phyloP scores from a whole-genome alignment of 331 rosid species.

The Quercus lobata region DNA sequence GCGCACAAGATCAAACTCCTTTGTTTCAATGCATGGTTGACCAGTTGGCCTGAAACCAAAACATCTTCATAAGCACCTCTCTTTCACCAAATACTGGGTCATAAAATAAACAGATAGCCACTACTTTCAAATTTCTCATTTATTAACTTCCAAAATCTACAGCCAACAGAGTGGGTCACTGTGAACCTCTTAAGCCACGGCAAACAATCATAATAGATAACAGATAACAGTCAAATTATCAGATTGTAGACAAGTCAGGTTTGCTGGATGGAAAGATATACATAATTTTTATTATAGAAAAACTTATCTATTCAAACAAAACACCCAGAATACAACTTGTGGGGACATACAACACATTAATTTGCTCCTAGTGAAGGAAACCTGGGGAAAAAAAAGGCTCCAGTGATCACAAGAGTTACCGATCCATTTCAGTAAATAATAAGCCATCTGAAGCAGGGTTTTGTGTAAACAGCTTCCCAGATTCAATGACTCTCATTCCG shows the following conservation, averaged over 20 bases:
- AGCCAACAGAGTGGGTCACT: neutral
- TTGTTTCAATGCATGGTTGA: conserved; percentile 80
- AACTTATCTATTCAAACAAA: neutral
- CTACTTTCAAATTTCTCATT: neutral
- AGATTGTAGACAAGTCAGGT: neutral
- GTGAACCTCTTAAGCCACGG: neutral
- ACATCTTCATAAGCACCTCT: neutral
- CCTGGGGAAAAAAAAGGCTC: neutral
- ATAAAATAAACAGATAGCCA: neutral
- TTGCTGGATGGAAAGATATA: no score
- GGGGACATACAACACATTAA: neutral
- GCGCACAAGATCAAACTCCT: conserved; percentile 81
- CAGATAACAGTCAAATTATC: neutral
- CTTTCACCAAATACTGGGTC: no score
- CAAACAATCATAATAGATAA: neutral
- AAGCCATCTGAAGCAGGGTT: conserved; percentile 72
- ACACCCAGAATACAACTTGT: neutral
- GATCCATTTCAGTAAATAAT: conserved; percentile 77
- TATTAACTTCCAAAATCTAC: neutral
- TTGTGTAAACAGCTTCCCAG: conserved; percentile 63
- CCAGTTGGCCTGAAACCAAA: conserved; percentile 76
- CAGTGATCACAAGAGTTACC: conserved; percentile 36
- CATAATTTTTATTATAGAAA: neutral
- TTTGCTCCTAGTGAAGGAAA: neutral
- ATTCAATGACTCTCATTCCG: conserved; percentile 89